Evolutionary conservation across 139 green algal species (phyloP), one percentile per base, ranked within the genome.

Genomic region (Chara braunii): DNA sequence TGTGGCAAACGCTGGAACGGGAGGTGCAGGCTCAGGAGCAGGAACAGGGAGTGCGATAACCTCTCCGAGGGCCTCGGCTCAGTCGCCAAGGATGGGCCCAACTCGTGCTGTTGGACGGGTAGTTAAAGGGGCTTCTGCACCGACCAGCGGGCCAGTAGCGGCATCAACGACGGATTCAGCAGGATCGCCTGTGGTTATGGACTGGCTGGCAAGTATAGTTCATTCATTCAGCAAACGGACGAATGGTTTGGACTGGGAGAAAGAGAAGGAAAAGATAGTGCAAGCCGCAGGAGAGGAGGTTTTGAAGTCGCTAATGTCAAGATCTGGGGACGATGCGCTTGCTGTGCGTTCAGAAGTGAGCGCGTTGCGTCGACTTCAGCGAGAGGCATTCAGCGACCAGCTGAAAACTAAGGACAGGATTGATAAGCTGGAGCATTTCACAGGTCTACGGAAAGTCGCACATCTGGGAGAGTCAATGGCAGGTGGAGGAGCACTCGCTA

Each of bases 301-400:
- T 9, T 23, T 70, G 5, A 29, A 70, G 43, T 54, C 62, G 8
- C 43, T 70, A 3, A 51, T 65, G n/a, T 33, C 44, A 7, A 48
- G 60, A 1, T 33, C 43, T 14, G n/a, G 14, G 6, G 60, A 70
- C 3, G 45, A 70, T 28, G 60, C 60, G 2, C 44, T 65, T 14
- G 60, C 60, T 30, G 48, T 50, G 32, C 60, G 60, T 9, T 70
- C 60, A 26, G 60, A 70, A 5, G 60, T 63, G 8, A 70, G 60
- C 50, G 60, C 60, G 31, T 32, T 70, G 11, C 60, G 60, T 28
- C 23, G 60, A 9, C 60, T 70, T 12, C 45, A 64, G 33, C 60
- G 60, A 12, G 60, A 70, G 44, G 60, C 60, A 29, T 70, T 70
- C 22, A 18, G 32, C 29, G 60, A 70, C 34, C 51, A 65, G 11